Percentiles rank a stretch among this genome's conserved stretches.
These are phyloP conservation scores for Botryobasidium botryosum DNA, from an alignment of 768 basidiomycete genomes.

Conservation along the genomic window DNA sequence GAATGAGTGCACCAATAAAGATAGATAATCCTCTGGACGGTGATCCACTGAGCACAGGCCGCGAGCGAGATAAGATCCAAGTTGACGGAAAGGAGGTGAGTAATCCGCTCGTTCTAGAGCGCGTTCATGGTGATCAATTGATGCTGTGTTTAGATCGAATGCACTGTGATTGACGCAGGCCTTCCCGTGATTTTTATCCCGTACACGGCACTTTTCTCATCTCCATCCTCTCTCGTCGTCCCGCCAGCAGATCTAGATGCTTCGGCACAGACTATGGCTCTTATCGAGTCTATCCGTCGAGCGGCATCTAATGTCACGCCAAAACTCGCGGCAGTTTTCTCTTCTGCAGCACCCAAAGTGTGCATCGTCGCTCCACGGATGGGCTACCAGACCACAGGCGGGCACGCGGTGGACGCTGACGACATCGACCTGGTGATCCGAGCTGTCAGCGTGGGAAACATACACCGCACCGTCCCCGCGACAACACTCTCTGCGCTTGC, in stretches of 20 bases:
- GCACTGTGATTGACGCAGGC: neutral
- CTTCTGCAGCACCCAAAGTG: constrained; percentile 13
- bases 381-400: constrained; percentile 5
- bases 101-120: neutral
- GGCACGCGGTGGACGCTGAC: constrained; percentile 2
- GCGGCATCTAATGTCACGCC: constrained; percentile 12
- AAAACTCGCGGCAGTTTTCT: constrained; percentile 36
- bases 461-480: constrained; percentile 18
- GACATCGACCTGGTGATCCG: constrained; percentile 26
- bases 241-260: constrained; percentile 25
- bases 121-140: constrained; percentile 10
- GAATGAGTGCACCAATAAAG: neutral
- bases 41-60: constrained; percentile 26
- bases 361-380: constrained; percentile 13
- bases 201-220: constrained; percentile 62
- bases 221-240: constrained; percentile 31
- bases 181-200: neutral
- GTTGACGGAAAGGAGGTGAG: neutral
- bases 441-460: constrained; percentile 38
- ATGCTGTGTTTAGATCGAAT: neutral
- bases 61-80: constrained; percentile 12
- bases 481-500: constrained; percentile 14
- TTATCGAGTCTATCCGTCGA: constrained; percentile 12
- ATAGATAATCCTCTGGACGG: constrained; percentile 1
- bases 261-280: constrained; percentile 24